Base-by-base conservation (phyloP, 768 basidiomycete species). In the Boletus reticulatus region DNA sequence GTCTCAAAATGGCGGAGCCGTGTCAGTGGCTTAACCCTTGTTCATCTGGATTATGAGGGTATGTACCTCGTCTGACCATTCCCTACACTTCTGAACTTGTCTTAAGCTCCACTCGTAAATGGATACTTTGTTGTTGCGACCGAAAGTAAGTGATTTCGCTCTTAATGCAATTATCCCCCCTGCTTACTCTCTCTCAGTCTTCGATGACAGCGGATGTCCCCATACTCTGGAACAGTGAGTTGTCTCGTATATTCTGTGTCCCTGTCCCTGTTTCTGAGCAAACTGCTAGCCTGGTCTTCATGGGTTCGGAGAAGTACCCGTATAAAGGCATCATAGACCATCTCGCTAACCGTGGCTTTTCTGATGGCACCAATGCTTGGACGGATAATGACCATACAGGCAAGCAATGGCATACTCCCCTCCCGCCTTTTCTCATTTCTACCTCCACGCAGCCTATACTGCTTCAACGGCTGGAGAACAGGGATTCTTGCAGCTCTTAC, bases 251-350 rank as follows among this genome's bases (percentile, higher is more conserved):
- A 20, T 48, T 17, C 37, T 48, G 10, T 5, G 39, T 22, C 22
- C 22, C 22, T 43, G 5, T 48, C 16, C 29, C 3, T 37, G 6
- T 46, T 57, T 51, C 59, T 42, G 58, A n/a, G 29, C 47, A 52
- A 32, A 32, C 19, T 10, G 16, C 19, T 58, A 93, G 90, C 70
- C 73, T 96, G 56, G 84, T 98, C 31, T 98, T 98, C 69, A 89
- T 98, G 81, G 97, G 97, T 6, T 96, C 94, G 0, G 87, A 96
- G 66, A 87, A 90, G 63, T 98, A 94, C 67, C 95, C 96, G 0
- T 92, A 92, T 79, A 98, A 98, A 70, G 96, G 95, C 20, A 87
- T 98, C 50, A 83, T 99, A 52, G 96, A 98, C 74, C 86, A 91
- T 53, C 79, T 99, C 20, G 97, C 97, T 4, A 98, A 98, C 70